These are phyloP conservation scores for Torulaspora delbrueckii DNA, from an alignment of 805 yeast species.

Conservation along the genomic window DNA sequence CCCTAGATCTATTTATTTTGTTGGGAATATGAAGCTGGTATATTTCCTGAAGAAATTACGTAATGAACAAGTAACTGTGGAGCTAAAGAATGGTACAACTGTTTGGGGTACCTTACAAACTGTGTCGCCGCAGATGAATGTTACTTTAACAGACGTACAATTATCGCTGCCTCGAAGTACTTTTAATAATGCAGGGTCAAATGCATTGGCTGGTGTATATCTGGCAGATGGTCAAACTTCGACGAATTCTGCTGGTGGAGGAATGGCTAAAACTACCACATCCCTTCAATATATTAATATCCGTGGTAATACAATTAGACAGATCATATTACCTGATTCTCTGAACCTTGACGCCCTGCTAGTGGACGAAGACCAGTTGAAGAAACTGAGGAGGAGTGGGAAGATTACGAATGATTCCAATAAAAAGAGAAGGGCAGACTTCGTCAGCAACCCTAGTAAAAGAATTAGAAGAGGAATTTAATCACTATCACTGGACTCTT, in stretches of 20 bases:
- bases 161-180: constrained; percentile 48
- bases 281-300: constrained; percentile 70
- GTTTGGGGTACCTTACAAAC: constrained; percentile 79
- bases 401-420: constrained; percentile 23
- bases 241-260: constrained; percentile 1
- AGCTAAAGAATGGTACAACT: constrained; percentile 84
- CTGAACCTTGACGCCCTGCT: constrained; percentile 64
- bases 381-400: constrained; percentile 28
- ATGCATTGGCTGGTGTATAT: constrained; percentile 26
- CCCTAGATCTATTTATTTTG: no score
- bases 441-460: constrained; percentile 23
- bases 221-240: constrained; percentile 18
- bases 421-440: constrained; percentile 28
- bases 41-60: constrained; percentile 75
- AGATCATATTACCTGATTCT: constrained; percentile 79
- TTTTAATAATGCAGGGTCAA: constrained; percentile 10
- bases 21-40: constrained; percentile 28
- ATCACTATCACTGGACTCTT: constrained; percentile 7
- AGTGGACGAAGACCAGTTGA: constrained; percentile 39
- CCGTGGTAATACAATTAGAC: constrained; percentile 84
- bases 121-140: constrained; percentile 89
- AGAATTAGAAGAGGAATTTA: constrained; percentile 36
- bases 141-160: constrained; percentile 72
- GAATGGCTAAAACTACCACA: constrained; percentile 41
- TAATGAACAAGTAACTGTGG: constrained; percentile 84